A percentile compares a stretch with the other conserved stretches of the same genome.
Evolutionary conservation across 139 green algal species (phyloP).

Genomic region (Tetradesmus obliquus): DNA sequence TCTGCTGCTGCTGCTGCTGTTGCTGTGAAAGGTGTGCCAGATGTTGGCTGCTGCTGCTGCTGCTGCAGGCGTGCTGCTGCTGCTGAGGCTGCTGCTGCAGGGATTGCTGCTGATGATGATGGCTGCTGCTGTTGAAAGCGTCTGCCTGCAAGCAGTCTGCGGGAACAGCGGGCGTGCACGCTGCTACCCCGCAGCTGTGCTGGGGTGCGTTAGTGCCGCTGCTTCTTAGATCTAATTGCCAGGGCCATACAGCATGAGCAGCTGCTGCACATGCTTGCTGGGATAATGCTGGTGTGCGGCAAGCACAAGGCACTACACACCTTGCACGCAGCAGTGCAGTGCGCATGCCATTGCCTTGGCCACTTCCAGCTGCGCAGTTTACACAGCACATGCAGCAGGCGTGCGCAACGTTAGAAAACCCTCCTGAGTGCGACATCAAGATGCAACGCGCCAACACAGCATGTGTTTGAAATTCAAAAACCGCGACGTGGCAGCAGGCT

Average conservation of each 20-base stretch:
- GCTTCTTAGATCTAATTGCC: background rate
- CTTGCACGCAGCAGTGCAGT: constrained; percentile 35
- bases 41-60: background rate
- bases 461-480: background rate
- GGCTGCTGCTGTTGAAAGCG: background rate
- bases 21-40: background rate
- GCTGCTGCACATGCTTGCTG: background rate
- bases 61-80: background rate
- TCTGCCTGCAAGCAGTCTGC: background rate
- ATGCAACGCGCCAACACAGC: background rate
- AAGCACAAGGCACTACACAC: background rate
- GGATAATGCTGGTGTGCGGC: background rate
- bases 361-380: constrained; percentile 41
- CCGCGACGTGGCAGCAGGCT: background rate
- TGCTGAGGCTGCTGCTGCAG: background rate
- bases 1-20: background rate
- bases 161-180: background rate
- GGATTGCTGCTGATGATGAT: background rate
- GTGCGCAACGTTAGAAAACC: constrained; percentile 29
- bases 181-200: background rate
- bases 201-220: background rate
- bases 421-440: constrained; percentile 35
- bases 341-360: constrained; percentile 36
- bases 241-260: background rate
- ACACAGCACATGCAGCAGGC: constrained; percentile 1